A percentile compares a stretch with the other conserved stretches of the same genome.
These are phyloP conservation scores for Tylopilus sp. DNA, from an alignment of 1,284 basidiomycete species.

Conservation along the genomic window DNA sequence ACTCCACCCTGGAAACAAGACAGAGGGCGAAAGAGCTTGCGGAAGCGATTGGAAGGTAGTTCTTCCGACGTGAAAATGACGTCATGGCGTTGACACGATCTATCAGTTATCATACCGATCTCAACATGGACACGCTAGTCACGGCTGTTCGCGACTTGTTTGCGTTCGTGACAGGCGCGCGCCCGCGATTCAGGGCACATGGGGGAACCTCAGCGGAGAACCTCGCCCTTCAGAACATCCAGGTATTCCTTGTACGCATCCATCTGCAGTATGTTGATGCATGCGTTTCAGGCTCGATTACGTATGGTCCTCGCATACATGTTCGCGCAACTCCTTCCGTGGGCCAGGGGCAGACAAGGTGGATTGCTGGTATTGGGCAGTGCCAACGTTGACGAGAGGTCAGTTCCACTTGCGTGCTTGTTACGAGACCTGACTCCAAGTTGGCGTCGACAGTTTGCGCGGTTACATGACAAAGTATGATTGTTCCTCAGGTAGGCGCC, in stretches of 20 bases:
- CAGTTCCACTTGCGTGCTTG: constrained; percentile 15
- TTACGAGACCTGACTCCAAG: constrained; percentile 3
- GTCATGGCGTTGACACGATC: constrained; percentile 13
- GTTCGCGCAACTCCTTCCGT: constrained; percentile 96
- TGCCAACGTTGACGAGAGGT: constrained; percentile 99
- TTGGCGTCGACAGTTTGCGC: constrained; percentile 70
- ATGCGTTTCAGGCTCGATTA: constrained; percentile 74
- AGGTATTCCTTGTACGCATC: constrained; percentile 56
- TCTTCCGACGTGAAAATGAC: background rate
- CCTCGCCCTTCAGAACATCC: constrained; percentile 97
- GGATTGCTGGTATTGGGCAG: constrained; percentile 95
- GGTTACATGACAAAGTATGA: constrained; percentile 99
- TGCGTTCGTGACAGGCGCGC: constrained; percentile 82
- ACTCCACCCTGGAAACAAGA: constrained; percentile 91
- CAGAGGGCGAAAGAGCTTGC: constrained; percentile 89
- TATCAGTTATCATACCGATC: constrained; percentile 89
- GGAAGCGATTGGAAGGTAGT: constrained; percentile 88
- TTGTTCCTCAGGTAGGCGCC: constrained; percentile 78
- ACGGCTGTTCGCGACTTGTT: constrained; percentile 89
- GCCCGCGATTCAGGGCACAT: constrained; percentile 89
- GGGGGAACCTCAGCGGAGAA: constrained; percentile 94
- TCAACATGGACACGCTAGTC: constrained; percentile 97
- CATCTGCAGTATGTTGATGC: background rate
- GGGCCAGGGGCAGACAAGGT: constrained; percentile 88
- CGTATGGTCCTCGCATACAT: constrained; percentile 98